A percentile compares a stretch with the other conserved stretches of the same genome.
phyloP scores from a whole-genome alignment of 2,329 filamentous ascomycete species.

The Capronia americana region DNA sequence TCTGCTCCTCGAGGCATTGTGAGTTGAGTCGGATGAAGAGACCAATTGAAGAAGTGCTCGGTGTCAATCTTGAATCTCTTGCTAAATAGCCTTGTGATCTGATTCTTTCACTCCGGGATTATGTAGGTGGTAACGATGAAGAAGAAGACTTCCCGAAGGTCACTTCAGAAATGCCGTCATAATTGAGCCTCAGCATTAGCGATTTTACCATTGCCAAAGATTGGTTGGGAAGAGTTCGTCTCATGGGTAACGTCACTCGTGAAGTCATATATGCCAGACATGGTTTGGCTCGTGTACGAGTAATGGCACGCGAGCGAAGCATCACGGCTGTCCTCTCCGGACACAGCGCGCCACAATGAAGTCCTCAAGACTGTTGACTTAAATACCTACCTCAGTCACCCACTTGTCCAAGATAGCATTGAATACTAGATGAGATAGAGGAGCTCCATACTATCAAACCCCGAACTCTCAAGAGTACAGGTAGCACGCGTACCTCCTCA shows the following conservation, averaged over 20 bases:
- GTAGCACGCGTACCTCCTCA: background rate
- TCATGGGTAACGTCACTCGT: background rate
- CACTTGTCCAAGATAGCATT: background rate
- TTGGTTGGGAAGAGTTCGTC: background rate
- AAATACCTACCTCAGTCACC: background rate
- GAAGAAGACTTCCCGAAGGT: background rate
- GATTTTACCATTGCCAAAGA: background rate
- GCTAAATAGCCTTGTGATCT: background rate
- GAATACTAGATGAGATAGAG: background rate
- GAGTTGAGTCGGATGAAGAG: background rate
- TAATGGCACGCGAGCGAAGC: background rate
- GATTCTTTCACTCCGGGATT: background rate
- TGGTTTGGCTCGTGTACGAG: background rate
- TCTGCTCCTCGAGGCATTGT: conserved; percentile 51
- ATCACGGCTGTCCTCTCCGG: background rate
- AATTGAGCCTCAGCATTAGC: background rate
- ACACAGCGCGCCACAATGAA: background rate
- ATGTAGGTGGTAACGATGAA: background rate
- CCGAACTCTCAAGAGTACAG: no score
- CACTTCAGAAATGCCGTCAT: conserved; percentile 1
- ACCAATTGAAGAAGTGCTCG: conserved; percentile 4
- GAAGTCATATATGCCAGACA: background rate
- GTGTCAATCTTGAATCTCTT: conserved; percentile 1
- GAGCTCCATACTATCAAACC: no score
- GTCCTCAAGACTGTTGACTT: background rate